Evolutionary conservation across 805 yeast genomes (phyloP).

Genomic region (Saccharomycopsis capsularis): DNA sequence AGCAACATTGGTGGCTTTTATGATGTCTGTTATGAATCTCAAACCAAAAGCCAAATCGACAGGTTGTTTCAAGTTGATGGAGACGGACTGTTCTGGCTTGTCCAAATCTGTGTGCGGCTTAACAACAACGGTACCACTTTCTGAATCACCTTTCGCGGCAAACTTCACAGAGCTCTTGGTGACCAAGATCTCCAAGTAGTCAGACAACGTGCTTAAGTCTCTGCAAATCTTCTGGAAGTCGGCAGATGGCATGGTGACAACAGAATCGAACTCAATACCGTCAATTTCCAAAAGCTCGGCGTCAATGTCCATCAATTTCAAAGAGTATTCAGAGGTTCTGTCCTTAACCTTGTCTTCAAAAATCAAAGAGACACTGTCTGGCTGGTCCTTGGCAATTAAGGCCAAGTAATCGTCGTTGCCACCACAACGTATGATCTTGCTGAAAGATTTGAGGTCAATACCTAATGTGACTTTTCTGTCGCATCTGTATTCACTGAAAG

Average conservation of each 20-base stretch:
- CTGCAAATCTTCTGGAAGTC: constrained; percentile 88
- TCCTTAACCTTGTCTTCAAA: constrained; percentile 91
- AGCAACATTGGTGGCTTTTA: constrained; percentile 81
- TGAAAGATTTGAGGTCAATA: constrained; percentile 77
- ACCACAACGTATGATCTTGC: constrained; percentile 87
- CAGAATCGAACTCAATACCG: constrained; percentile 85
- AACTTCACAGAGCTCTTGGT: constrained; percentile 91
- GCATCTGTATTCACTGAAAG: constrained; percentile 89
- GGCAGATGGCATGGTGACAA: constrained; percentile 76
- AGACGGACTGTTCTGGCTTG: constrained; percentile 65
- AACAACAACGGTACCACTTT: constrained; percentile 77
- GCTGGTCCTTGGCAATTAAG: constrained; percentile 80
- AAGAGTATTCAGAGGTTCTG: constrained; percentile 82
- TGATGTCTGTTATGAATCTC: constrained; percentile 83
- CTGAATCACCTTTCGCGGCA: constrained; percentile 85
- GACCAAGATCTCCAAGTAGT: constrained; percentile 76
- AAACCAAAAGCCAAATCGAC: constrained; percentile 87
- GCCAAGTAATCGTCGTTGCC: constrained; percentile 84
- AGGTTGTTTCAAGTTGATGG: constrained; percentile 75
- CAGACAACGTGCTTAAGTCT: constrained; percentile 81
- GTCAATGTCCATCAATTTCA: constrained; percentile 94
- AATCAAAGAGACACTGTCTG: constrained; percentile 69
- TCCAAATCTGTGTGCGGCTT: constrained; percentile 82
- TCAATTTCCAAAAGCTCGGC: constrained; percentile 91
- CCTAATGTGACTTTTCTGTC: constrained; percentile 92